phyloP scores from a whole-genome alignment of 306 rosid species.

The Cicer bijugum region DNA sequence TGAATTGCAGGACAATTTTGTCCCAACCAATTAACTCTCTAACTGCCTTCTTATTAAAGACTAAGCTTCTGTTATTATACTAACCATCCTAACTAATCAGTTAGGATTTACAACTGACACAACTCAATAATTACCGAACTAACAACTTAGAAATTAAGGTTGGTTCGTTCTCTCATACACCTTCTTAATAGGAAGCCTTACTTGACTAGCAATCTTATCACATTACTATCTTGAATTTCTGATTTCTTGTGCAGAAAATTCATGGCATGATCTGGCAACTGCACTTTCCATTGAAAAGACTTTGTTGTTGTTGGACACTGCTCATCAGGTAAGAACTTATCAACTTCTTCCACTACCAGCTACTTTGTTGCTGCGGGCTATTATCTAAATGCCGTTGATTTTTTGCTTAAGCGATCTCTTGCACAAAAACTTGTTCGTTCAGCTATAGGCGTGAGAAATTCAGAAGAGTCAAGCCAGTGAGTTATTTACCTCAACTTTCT shows the following conservation, averaged over 20 bases:
- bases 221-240: slow-evolving; percentile 39
- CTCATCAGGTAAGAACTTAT: slow-evolving; percentile 72
- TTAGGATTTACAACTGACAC: too few species aligned
- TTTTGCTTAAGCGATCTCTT: slow-evolving; percentile 74
- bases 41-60: too few species aligned
- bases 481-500: slow-evolving; percentile 47
- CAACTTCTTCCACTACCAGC: slow-evolving; percentile 27
- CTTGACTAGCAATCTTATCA: too few species aligned
- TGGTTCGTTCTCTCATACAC: too few species aligned
- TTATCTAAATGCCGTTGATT: slow-evolving; percentile 40
- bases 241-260: slow-evolving; percentile 61
- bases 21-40: too few species aligned
- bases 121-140: too few species aligned
- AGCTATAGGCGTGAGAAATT: slow-evolving; percentile 72
- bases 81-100: too few species aligned
- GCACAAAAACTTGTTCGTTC: slow-evolving; percentile 92
- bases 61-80: too few species aligned
- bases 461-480: slow-evolving; percentile 81
- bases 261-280: slow-evolving; percentile 87
- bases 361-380: slow-evolving; percentile 32
- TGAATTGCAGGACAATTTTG: too few species aligned
- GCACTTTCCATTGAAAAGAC: slow-evolving; percentile 76
- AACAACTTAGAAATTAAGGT: too few species aligned
- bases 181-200: too few species aligned
- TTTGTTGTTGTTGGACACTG: slow-evolving; percentile 63